These are phyloP conservation scores for Nyssa sinensis DNA, from an alignment of 148 eudicot genomes.

Conservation along the genomic window DNA sequence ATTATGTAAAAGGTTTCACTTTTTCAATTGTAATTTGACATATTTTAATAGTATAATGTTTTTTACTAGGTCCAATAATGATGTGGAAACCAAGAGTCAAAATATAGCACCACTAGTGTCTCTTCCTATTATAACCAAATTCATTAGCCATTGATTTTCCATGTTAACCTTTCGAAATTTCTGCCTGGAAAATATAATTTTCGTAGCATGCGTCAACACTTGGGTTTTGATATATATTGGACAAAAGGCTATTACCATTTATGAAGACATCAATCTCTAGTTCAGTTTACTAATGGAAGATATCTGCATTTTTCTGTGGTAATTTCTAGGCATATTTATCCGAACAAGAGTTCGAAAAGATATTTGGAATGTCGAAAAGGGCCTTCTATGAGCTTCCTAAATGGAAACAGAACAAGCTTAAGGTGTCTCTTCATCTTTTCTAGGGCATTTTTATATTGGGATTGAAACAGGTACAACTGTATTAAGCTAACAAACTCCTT, in stretches of 20 bases:
- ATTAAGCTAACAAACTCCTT: too few relatives aligned
- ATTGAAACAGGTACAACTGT: too few relatives aligned
- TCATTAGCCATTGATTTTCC: not conserved
- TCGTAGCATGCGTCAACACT: not conserved
- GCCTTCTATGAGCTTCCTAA: constrained; percentile 24
- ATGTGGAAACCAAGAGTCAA: not conserved
- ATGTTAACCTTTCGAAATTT: not conserved
- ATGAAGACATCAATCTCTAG: not conserved
- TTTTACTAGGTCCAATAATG: not conserved
- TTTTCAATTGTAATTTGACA: too few relatives aligned
- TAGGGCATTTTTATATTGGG: too few relatives aligned
- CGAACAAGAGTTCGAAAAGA: constrained; percentile 20
- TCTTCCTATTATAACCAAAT: not conserved
- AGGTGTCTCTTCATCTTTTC: constrained; percentile 23
- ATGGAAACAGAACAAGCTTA: constrained; percentile 33
- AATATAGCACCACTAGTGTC: not conserved
- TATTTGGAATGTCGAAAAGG: constrained; percentile 25
- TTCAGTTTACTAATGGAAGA: not conserved
- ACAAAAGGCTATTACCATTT: too few relatives aligned
- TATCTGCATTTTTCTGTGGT: too few relatives aligned
- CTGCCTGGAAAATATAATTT: not conserved
- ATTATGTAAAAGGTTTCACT: too few relatives aligned
- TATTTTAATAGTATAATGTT: too few relatives aligned
- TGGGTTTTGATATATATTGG: not conserved
- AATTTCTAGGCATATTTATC: constrained; percentile 21